Evolutionary conservation across 2,329 filamentous ascomycete genomes (phyloP), one percentile per base, ranked within the genome.

Genomic region (Cladosporium velox): DNA sequence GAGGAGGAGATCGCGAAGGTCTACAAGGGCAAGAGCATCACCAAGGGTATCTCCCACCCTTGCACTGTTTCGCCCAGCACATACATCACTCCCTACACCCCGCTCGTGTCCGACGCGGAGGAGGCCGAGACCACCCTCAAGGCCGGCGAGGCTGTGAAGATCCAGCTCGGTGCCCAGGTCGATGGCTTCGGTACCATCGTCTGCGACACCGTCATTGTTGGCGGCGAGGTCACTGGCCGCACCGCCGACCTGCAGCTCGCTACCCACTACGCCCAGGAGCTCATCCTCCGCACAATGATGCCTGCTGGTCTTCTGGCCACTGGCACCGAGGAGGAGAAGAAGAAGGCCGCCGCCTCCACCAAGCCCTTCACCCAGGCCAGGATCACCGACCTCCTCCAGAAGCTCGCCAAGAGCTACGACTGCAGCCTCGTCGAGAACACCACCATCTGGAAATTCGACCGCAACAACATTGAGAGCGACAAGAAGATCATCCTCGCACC

Each of bases 141-240:
- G 83, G 86, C 90, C 61, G 91, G 89, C 69, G 95, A 99, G 83
- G 83, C 91, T 68, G 87, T 97, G 82, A 99, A 99, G 88, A 95
- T 99, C 79, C 95, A 99, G 83, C 88, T 99, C n/a, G 95, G 95
- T 76, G 95, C 95, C 62, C 95, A 99, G 83, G 97, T 99, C 70
- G 92, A 98, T 82, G 95, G 95, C 64, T 96, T 98, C 77, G 93
- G 92, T 73, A 91, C 94, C 72, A 97, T 99, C 77, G 91, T 97
- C 73, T 97, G 95, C 82, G 91, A 97, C 81, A 96, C 92, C 67
- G 85, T 98, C 72, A 80, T 97, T 67, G 90, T 96, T 61, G 84
- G 85, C 58, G 79, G 85, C 70, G 82, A 86, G 66, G 64, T 74
- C 51, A 87, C 88, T 65, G 92, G 91, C 73, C 90, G 92, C 68